Evolutionary conservation across 331 rosid genomes (phyloP), one percentile per base, ranked within the genome.

Genomic region (Malus hybrid): DNA sequence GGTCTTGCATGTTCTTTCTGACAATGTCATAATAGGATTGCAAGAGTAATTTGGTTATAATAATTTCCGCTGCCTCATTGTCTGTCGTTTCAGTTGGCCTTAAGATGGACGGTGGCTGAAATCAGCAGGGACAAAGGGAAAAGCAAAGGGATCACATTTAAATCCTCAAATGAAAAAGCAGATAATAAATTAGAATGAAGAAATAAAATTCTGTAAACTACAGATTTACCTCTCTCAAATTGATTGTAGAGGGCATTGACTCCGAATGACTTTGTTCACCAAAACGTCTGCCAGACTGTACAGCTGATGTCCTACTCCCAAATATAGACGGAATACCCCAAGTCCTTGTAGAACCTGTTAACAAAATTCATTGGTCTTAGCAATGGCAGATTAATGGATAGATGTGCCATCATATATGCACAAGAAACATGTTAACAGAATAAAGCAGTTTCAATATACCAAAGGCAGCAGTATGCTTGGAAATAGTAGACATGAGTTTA

Each of bases 21-120:
- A 83, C 87, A 67, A 83, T 86, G 78, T 78, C 89, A 69, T 80
- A 80, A 73, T 83, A 86, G 19, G 89, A 83, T 27, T 68, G 56
- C 81, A 86, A 29, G 39, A 83, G 81, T 72, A 75, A 69, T 78
- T 86, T 86, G 59, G 75, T 86, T 80, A 71, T 69, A 5, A 68
- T 42, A 78, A 86, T 78, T 78, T 75, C 81, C 16, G 62, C 29
- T 18, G 60, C 63, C 60, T 86, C 83, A 66, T 72, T 59, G 42
- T 83, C 83, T 34, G 85, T 77, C 18, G n/a, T 70, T 73, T 81
- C 82, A 67, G 15, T 61, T 15, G 81, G 79, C 76, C 79, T 81
- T 63, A 81, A 16, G 69, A 62, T 61, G 69, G 79, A 62, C 13
- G 85, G 79, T 66, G 79, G 85, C 85, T 81, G 85, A 55, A 34